These are phyloP conservation scores for Kuraishia capsulata DNA, from an alignment of 805 yeast species.

Conservation along the genomic window DNA sequence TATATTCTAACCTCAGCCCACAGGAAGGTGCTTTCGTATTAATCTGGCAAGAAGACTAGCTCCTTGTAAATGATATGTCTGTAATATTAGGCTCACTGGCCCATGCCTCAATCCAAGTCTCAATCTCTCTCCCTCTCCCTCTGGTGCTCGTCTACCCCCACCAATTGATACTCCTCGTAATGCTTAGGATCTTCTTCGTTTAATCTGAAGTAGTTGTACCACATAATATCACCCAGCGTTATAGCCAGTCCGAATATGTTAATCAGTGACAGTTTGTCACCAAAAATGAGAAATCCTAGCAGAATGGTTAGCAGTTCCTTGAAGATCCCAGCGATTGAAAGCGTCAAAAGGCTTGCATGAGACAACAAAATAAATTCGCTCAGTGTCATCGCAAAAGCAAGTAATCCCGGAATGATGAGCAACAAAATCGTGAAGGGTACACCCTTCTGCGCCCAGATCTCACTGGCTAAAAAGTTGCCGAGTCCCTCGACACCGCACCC, in stretches of 20 bases:
- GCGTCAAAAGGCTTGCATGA: constrained; percentile 74
- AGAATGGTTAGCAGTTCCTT: constrained; percentile 83
- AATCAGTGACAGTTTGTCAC: constrained; percentile 57
- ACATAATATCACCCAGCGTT: constrained; percentile 69
- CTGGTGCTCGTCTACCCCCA: no score
- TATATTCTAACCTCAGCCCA: no score
- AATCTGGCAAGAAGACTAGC: no score
- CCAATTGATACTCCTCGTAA: neutral
- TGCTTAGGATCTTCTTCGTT: constrained; percentile 7
- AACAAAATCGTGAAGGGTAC: constrained; percentile 42
- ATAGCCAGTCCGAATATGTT: constrained; percentile 69
- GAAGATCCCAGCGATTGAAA: constrained; percentile 87
- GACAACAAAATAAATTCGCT: constrained; percentile 80
- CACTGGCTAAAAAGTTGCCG: constrained; percentile 35
- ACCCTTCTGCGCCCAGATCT: constrained; percentile 62
- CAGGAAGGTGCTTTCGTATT: no score
- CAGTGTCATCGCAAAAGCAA: constrained; percentile 85
- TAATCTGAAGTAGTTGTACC: constrained; percentile 70
- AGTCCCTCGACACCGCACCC: constrained; percentile 71
- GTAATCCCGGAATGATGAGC: constrained; percentile 70
- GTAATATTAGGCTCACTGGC: no score
- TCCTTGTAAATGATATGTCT: no score
- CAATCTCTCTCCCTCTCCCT: no score
- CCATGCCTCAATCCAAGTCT: no score
- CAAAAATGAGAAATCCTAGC: constrained; percentile 60